Conservation (phyloP, 352 stramenopile species). For the Chrysophaeum taylorii region DNA sequence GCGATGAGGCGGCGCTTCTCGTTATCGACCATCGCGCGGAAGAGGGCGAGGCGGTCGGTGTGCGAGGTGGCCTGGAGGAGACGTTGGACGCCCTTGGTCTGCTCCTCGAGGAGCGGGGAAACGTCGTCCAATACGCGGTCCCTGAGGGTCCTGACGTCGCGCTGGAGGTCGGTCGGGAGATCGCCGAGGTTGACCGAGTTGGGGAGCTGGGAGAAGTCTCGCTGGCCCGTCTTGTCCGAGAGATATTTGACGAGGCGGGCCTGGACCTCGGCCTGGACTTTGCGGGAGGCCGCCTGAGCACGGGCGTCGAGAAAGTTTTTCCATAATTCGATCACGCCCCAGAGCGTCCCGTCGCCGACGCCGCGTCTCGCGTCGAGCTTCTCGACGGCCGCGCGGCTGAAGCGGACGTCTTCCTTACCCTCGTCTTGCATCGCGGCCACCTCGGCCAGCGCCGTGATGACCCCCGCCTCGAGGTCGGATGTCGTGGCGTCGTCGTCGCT, state of each 20-base stretch:
- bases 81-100: not conserved
- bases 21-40: not conserved
- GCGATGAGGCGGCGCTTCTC: not conserved
- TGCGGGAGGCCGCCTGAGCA: not conserved
- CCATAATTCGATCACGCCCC: conserved; percentile 51
- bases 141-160: not conserved
- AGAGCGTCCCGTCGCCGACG: conserved; percentile 41
- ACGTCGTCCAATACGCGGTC: conserved; percentile 10
- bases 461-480: conserved; percentile 33
- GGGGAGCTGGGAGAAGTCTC: not conserved
- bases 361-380: conserved; percentile 40
- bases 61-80: not conserved
- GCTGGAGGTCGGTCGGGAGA: not conserved
- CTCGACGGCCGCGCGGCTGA: conserved; percentile 39
- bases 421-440: conserved; percentile 48
- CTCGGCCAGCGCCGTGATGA: conserved; percentile 35
- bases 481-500: conserved; percentile 27
- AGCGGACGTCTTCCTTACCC: conserved; percentile 49
- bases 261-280: not conserved
- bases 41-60: not conserved
- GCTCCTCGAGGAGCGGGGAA: conserved; percentile 5
- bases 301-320: conserved; percentile 33
- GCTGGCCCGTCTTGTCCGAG: not conserved
- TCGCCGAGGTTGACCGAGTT: conserved; percentile 6
- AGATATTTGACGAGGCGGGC: conserved; percentile 7